These are phyloP conservation scores for Boletus pseudopeckii DNA, from an alignment of 768 basidiomycete genomes.

Conservation along the genomic window DNA sequence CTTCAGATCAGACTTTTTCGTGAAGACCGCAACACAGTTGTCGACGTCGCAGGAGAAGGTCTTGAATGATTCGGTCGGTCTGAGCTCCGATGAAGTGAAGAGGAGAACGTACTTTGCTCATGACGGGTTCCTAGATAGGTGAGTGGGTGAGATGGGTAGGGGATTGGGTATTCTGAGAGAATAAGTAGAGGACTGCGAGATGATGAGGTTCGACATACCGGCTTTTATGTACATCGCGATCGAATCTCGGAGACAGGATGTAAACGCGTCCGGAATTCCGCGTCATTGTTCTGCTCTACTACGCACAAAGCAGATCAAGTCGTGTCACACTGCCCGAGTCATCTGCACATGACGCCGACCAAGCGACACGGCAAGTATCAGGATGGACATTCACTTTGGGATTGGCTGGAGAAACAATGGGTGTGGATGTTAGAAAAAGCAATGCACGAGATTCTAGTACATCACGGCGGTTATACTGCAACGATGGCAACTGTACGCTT, in stretches of 20 bases:
- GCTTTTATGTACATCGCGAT: not conserved
- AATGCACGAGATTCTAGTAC: not conserved
- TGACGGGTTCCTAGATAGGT: not conserved
- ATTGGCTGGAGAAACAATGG: not conserved
- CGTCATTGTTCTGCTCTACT: not conserved
- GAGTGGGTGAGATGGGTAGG: not conserved
- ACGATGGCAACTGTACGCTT: not conserved
- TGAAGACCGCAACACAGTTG: not conserved
- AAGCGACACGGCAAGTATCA: too few relatives aligned
- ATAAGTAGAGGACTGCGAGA: not conserved
- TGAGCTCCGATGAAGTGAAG: not conserved
- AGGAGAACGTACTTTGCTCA: constrained; percentile 2
- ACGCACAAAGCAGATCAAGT: not conserved
- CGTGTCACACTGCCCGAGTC: not conserved
- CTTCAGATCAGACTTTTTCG: not conserved
- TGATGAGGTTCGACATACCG: not conserved
- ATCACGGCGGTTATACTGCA: too few relatives aligned
- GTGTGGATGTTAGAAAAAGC: not conserved
- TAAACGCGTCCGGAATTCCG: not conserved
- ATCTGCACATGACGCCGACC: not conserved
- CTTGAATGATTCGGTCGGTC: not conserved
- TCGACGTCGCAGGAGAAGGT: not conserved
- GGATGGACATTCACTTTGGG: not conserved
- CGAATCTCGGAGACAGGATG: not conserved
- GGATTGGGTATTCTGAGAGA: not conserved